Evolutionary conservation across 768 basidiomycete species (phyloP), one percentile per base, ranked within the genome.

Genomic region (Tubosaeta sp.): DNA sequence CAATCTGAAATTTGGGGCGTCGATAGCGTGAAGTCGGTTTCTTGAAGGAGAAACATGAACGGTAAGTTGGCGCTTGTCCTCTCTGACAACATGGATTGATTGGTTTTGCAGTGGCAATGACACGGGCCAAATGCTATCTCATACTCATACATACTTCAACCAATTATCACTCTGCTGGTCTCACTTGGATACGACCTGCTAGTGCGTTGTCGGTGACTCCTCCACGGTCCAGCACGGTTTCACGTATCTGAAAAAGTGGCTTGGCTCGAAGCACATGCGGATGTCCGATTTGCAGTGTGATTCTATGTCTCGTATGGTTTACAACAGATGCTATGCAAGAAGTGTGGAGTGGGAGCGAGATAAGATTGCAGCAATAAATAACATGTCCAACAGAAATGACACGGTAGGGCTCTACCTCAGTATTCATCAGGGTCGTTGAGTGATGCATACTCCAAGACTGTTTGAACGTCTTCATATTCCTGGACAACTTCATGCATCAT

Each of bases 151-250:
- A 85, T 75, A 37, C 5, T 12, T 22, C 22, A 22, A 22, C 22
- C 22, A 22, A 22, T 22, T 22, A 22, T 22, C 22, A 22, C 22
- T 22, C 22, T 22, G 22, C 6, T 13, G 7, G 26, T 31, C 43
- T 44, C 29, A 22, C n/a, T 17, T 14, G 46, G 25, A 9, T n/a
- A 22, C 22, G 4, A 48, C 9, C n/a, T 29, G 34, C 5, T 52
- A 95, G 91, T 95, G 93, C 59, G 71, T 99, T 2, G 82, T 99
- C 1, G 97, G 97, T 1, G 97, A 99, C 66, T 95, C 93, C 0
- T 87, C 86, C 2, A 98, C 95, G 0, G 86, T 98, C 4, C 74
- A 78, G 31, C 86, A 95, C 60, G 95, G 95, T 6, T 83, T 89
- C 22, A 63, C 74, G 37, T 98, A 89, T 69, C 70, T 99, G 34